Base-by-base conservation (phyloP, 140 eudicot species). In the Bidens hawaiensis region DNA sequence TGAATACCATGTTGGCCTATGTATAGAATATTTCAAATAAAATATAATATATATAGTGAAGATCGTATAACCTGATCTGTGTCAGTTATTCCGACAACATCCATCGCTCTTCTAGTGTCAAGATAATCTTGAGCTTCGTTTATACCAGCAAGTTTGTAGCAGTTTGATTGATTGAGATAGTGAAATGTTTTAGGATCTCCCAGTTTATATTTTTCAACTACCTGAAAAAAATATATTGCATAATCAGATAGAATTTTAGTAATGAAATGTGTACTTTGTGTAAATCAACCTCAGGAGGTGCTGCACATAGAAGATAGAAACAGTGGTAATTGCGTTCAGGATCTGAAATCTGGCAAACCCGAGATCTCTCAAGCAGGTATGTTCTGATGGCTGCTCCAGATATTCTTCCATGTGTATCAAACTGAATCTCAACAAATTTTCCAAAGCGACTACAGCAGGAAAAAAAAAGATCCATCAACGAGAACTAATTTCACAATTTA, bases 31-130 rank as follows among this genome's bases (percentile, higher is more conserved):
- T 15, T 24, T n/a, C 43, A 28, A 5, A 26, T 49, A 49, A 7
- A 49, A 7, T 28, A 33, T 15, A 2, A 47, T 15, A 60, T 31
- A 19, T 59, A 28, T 54, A 55, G 62, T 72, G 56, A 66, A 65
- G 21, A 62, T 69, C 19, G 31, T 52, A 3, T 73, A 24, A 91
- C 98, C 96, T 93, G 99, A 13, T 93, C 95, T 48, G 70, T 53
- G 70, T 82, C 81, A 61, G 84, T 93, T 75, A 93, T 93, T 61
- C 99, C 99, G 68, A 93, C 99, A 73, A 91, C 62, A 77, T 88
- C 99, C 99, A 91, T 91, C 67, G 99, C 99, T 78, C 99, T 80
- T 76, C 96, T 82, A 50, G 99, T 93, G 25, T 87, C 99, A 75
- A 93, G 90, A 77, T 85, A 93, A 25, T 93, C 99, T 11, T 93